These are phyloP conservation scores for Daldinia vernicosa DNA, from an alignment of 495 filamentous ascomycete genomes.

Conservation along the genomic window DNA sequence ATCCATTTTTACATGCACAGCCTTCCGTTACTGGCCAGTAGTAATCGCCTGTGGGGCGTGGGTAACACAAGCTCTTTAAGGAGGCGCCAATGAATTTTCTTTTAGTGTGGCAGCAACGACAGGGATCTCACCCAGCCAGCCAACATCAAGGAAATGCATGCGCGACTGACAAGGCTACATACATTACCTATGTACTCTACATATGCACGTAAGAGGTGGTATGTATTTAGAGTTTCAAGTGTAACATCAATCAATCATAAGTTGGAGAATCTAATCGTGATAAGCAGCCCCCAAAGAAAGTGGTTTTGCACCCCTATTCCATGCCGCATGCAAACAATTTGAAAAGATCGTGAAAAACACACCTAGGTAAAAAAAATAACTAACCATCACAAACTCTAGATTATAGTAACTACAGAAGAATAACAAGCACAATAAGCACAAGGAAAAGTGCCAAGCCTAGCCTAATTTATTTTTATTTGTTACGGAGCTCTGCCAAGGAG, in stretches of 20 bases:
- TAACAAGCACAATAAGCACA: not conserved
- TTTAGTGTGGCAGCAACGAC: slow-evolving; percentile 17
- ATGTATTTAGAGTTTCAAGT: not conserved
- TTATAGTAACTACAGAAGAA: not conserved
- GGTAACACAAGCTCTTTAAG: slow-evolving; percentile 12
- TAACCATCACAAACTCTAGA: not conserved
- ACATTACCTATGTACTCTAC: not conserved
- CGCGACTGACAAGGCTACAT: slow-evolving; percentile 25
- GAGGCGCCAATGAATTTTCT: slow-evolving; percentile 15
- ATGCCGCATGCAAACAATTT: not conserved
- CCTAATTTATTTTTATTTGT: not conserved
- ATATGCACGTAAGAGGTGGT: not conserved
- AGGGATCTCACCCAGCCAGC: slow-evolving; percentile 23
- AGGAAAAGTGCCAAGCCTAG: not conserved
- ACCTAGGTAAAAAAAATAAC: not conserved
- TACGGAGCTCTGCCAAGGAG: slow-evolving; percentile 1
- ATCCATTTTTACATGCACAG: slow-evolving; percentile 34
- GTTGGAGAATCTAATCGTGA: not conserved
- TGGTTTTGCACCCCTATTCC: slow-evolving; percentile 15
- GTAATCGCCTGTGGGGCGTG: slow-evolving; percentile 9
- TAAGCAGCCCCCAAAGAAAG: not conserved
- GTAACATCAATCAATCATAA: not conserved
- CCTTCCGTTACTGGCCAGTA: slow-evolving; percentile 34
- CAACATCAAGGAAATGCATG: slow-evolving; percentile 11
- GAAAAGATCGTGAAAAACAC: not conserved